Evolutionary conservation across 169 alveolate species (phyloP).

Genomic region (Cryptosporidium sp.): DNA sequence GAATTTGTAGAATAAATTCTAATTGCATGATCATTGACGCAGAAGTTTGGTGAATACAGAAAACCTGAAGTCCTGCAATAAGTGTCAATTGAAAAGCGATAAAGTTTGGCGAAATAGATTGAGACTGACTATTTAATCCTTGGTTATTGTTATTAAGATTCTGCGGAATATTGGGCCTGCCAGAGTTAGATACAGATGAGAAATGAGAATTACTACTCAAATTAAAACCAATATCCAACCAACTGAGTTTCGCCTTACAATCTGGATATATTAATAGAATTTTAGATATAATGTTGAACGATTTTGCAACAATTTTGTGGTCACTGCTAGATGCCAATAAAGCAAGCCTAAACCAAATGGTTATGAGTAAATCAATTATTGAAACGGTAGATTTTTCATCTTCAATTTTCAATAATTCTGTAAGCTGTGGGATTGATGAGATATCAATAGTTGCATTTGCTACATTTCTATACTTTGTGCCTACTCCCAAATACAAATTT

Average conservation of each 20-base stretch:
- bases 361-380: constrained; percentile 15
- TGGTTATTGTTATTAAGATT: constrained; percentile 1
- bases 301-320: constrained; percentile 42
- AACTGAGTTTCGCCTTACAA: constrained; percentile 15
- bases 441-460: constrained; percentile 35
- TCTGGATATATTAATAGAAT: constrained; percentile 18
- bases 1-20: constrained; percentile 25
- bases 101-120: not conserved
- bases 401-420: not conserved
- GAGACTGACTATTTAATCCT: not conserved
- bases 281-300: constrained; percentile 10
- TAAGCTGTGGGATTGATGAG: constrained; percentile 36
- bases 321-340: constrained; percentile 51
- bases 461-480: not conserved
- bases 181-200: not conserved
- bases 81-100: constrained; percentile 52
- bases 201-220: not conserved
- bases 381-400: constrained; percentile 13
- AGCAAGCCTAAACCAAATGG: constrained; percentile 68
- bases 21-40: constrained; percentile 7
- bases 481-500: not conserved
- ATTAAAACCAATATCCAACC: constrained; percentile 60
- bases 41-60: not conserved
- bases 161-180: constrained; percentile 3
- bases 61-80: constrained; percentile 64